Evolutionary conservation across 768 basidiomycete species (phyloP).

Genomic region (Lenzites betulinus): DNA sequence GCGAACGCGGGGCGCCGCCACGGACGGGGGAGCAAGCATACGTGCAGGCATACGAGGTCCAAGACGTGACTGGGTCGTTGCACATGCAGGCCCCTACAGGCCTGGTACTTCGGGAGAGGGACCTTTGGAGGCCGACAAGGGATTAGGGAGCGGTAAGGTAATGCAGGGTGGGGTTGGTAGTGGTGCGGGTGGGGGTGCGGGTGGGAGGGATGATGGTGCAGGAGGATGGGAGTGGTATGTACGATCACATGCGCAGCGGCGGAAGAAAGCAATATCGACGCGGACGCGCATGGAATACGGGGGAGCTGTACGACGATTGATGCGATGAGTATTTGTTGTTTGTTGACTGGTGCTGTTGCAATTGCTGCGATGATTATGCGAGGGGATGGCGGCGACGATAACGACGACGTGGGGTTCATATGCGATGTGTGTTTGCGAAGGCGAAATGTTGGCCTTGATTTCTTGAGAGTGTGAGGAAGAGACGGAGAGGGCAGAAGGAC

Average conservation of each 20-base stretch:
- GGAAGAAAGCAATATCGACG: conserved; percentile 16
- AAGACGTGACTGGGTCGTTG: not conserved
- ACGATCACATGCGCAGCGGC: conserved; percentile 13
- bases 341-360: no score
- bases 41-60: not conserved
- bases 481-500: not conserved
- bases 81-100: no score
- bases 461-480: conserved; percentile 12
- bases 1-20: not conserved
- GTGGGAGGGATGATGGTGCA: no score
- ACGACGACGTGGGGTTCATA: not conserved
- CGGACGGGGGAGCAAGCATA: conserved; percentile 6
- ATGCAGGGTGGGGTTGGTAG: not conserved
- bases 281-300: conserved; percentile 5
- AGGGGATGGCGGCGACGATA: no score
- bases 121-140: not conserved
- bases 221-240: conserved; percentile 11
- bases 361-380: conserved; percentile 11
- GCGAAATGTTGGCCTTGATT: conserved; percentile 24
- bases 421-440: conserved; percentile 9
- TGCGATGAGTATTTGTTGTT: not conserved
- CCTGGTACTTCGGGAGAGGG: no score
- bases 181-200: not conserved
- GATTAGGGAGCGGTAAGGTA: conserved; percentile 13
- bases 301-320: not conserved